Conservation (phyloP, 176 grass and related monocot genomes). For the Carex scoparia region DNA sequence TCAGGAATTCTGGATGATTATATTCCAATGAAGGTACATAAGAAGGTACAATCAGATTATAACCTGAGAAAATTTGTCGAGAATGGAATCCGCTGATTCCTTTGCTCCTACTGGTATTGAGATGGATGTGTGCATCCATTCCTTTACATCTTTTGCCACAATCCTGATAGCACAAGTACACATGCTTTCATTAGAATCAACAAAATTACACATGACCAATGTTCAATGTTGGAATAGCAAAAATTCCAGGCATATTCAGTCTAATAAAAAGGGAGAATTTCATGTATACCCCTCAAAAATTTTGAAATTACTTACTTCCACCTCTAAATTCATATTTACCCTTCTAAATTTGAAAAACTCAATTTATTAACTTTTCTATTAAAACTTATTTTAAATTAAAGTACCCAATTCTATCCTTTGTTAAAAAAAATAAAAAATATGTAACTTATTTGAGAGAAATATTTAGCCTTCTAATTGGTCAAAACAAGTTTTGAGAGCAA, state of each 20-base stretch:
- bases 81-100: conserved; percentile 29
- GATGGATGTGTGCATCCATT: conserved; percentile 60
- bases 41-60: neutral
- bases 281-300: too few relatives aligned
- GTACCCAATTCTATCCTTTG: too few relatives aligned
- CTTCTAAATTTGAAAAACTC: too few relatives aligned
- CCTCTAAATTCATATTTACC: too few relatives aligned
- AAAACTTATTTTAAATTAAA: too few relatives aligned
- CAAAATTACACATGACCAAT: neutral
- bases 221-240: neutral
- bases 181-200: neutral
- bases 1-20: neutral
- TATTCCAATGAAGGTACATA: neutral
- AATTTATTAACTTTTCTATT: too few relatives aligned
- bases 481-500: too few relatives aligned
- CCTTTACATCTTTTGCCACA: conserved; percentile 38
- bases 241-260: neutral
- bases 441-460: too few relatives aligned
- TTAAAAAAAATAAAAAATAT: too few relatives aligned
- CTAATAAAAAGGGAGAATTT: too few relatives aligned
- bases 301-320: too few relatives aligned
- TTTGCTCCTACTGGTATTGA: conserved; percentile 20
- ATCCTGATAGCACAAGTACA: conserved; percentile 22
- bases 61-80: conserved; percentile 61
- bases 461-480: too few relatives aligned